Conservation (phyloP, 179 eudicot species). For the Camellia oleifera region DNA sequence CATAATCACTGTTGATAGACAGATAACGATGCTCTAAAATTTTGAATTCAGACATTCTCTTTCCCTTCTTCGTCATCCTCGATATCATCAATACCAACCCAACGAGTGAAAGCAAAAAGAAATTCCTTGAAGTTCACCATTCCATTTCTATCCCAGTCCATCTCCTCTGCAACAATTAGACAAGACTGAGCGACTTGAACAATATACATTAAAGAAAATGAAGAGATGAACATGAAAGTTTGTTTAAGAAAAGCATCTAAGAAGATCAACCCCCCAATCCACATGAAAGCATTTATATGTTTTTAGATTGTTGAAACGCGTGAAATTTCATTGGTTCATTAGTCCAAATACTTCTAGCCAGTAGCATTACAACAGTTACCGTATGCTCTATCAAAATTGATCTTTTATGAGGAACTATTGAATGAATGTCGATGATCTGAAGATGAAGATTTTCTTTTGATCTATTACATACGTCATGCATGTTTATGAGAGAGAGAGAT, state of each 20-base stretch:
- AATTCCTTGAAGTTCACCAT: constrained; percentile 94
- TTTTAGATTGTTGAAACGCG: background rate
- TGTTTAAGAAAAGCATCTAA: background rate
- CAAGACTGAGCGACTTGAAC: background rate
- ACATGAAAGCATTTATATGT: background rate
- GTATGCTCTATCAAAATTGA: background rate
- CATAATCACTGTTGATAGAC: no score
- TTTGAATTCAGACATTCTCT: constrained; percentile 12
- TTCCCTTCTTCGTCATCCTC: constrained; percentile 69
- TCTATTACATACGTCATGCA: background rate
- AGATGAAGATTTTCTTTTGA: background rate
- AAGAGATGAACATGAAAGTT: background rate
- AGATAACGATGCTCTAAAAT: background rate
- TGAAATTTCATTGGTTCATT: background rate
- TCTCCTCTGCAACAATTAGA: constrained; percentile 70
- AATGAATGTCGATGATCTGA: background rate
- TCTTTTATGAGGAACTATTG: background rate
- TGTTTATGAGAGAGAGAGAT: background rate
- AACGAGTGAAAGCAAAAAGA: constrained; percentile 84
- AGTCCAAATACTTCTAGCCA: no score
- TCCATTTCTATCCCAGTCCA: constrained; percentile 98
- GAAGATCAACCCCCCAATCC: background rate
- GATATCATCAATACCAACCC: constrained; percentile 83
- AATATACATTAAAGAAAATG: no score
- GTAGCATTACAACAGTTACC: background rate